Conservation (phyloP, 1,139 yeast genomes). For the Lodderomyces pseudojiufengensis region DNA sequence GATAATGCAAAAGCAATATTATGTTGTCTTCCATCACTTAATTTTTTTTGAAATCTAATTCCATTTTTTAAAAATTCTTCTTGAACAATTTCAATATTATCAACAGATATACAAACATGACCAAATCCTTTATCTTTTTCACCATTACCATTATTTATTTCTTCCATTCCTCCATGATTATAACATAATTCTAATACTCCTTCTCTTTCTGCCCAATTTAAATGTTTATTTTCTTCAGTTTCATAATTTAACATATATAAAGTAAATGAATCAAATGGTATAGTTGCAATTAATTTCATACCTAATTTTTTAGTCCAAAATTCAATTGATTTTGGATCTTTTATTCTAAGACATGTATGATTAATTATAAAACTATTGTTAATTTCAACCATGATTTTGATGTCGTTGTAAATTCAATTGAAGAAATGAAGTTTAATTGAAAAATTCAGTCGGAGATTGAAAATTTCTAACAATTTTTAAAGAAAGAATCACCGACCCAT, state of each 20-base stretch:
- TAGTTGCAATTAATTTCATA: conserved; percentile 54
- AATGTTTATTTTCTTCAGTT: conserved; percentile 36
- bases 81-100: conserved; percentile 67
- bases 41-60: conserved; percentile 76
- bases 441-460: no score
- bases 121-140: conserved; percentile 90
- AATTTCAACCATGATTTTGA: conserved; percentile 25
- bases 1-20: conserved; percentile 82
- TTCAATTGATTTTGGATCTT: conserved; percentile 73
- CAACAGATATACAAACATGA: conserved; percentile 85
- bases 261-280: conserved; percentile 58
- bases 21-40: conserved; percentile 86
- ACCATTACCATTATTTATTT: conserved; percentile 77
- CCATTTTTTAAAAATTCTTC: conserved; percentile 52
- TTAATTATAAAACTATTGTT: conserved; percentile 44
- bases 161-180: conserved; percentile 69
- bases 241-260: conserved; percentile 68
- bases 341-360: conserved; percentile 76
- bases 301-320: conserved; percentile 79
- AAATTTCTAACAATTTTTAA: no score
- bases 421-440: background rate
- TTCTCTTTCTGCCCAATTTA: conserved; percentile 56
- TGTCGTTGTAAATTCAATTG: conserved; percentile 2
- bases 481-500: no score
- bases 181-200: conserved; percentile 87